Evolutionary conservation across 495 filamentous ascomycete species (phyloP).

Genomic region (Podospora fimiseda): DNA sequence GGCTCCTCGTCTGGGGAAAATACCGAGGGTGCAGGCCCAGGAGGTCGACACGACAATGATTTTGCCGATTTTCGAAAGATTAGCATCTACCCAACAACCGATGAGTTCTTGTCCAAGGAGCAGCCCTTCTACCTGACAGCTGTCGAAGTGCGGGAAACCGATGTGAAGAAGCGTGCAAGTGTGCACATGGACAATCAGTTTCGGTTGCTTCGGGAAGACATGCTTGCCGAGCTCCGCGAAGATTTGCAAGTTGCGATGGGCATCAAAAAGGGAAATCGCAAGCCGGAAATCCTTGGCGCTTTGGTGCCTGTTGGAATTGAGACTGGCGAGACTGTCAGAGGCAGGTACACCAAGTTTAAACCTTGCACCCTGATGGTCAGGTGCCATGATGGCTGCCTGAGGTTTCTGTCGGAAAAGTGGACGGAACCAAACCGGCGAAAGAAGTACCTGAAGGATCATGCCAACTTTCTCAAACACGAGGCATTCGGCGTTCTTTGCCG

Average conservation of each 20-base stretch:
- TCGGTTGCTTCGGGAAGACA: slow-evolving; percentile 68
- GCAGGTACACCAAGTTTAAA: slow-evolving; percentile 20
- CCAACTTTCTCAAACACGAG: slow-evolving; percentile 50
- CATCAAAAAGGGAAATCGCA: slow-evolving; percentile 36
- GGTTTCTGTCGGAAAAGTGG: slow-evolving; percentile 29
- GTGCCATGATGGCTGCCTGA: slow-evolving; percentile 39
- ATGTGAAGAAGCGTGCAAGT: slow-evolving; percentile 33
- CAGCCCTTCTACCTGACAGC: slow-evolving; percentile 53
- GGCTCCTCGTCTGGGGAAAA: slow-evolving; percentile 1
- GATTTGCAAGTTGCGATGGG: slow-evolving; percentile 46
- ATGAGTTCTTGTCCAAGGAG: slow-evolving; percentile 57
- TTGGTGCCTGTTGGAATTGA: slow-evolving; percentile 20
- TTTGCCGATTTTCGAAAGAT: slow-evolving; percentile 55
- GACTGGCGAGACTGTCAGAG: slow-evolving; percentile 21
- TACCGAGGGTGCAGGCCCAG: slow-evolving; percentile 33
- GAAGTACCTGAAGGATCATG: slow-evolving; percentile 41
- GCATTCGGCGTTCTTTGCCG: slow-evolving; percentile 55
- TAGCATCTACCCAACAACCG: slow-evolving; percentile 58
- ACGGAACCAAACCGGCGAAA: slow-evolving; percentile 31
- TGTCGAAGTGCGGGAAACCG: slow-evolving; percentile 31
- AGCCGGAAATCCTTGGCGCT: slow-evolving; percentile 22
- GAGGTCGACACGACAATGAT: slow-evolving; percentile 79
- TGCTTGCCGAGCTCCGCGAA: slow-evolving; percentile 60
- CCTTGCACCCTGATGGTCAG: slow-evolving; percentile 41
- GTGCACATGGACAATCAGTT: slow-evolving; percentile 73